Evolutionary conservation across 1,284 basidiomycete genomes (phyloP), one percentile per base, ranked within the genome.

Genomic region (Moesziomyces aphidis): DNA sequence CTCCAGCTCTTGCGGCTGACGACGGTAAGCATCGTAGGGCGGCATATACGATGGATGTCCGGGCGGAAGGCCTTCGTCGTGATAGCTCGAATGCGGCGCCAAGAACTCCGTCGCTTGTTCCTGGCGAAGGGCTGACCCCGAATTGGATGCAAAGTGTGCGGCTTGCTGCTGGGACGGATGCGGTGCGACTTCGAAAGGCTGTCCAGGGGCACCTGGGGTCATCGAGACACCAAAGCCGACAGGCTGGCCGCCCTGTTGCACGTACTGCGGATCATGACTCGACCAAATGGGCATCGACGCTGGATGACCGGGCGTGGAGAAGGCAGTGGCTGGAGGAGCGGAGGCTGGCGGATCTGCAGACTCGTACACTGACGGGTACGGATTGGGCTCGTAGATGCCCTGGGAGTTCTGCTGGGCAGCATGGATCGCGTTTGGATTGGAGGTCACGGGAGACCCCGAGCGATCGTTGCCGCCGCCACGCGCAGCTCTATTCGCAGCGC

Each of bases 401-500:
- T 59, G 66, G 11, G 19, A 24, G 24, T 39, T 26, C 4, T 45
- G 23, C 10, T 54, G 50, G 17, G 53, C 7, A 26, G 47, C 43
- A 21, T 54, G 44, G 5, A 22, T 34, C 7, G 45, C 31, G 17
- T 24, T 43, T 11, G 54, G 55, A 22, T 50, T 56, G 5, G 51
- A 57, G 24, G 47, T 9, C 11, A 28, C 39, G 1, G 60, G 66
- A 17, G 66, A 69, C 22, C 44, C 49, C 19, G 55, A 62, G n/a
- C 56, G 60, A 3, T 62, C 57, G 22, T 52, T 44, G 36, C 54
- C 61, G 21, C 46, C 24, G 21, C 39, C 50, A 48, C 69, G 69
- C 19, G 59, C 52, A 23, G 69, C 59, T 43, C 69, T 55, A 42
- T 46, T 47, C 2, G 69, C 55, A 10, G 69, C 69, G 45, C 59